Evolutionary conservation across 768 basidiomycete species (phyloP).

Genomic region (Leccinellum albellum): DNA sequence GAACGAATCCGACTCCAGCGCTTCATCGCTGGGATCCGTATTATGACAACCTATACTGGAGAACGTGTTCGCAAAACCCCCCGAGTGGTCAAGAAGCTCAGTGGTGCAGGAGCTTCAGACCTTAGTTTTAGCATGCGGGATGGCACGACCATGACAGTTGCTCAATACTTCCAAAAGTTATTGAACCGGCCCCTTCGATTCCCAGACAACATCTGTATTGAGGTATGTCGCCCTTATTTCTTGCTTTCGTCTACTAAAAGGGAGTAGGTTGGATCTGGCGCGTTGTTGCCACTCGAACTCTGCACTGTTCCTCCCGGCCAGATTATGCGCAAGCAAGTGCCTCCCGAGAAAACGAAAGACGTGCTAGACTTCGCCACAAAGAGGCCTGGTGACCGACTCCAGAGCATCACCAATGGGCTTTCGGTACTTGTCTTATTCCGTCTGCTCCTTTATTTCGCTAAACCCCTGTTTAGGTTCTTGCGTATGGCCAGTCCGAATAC

Average conservation of each 20-base stretch:
- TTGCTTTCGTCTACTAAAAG: constrained; percentile 19
- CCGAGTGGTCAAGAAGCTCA: constrained; percentile 62
- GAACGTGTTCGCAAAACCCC: constrained; percentile 39
- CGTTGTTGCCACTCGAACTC: constrained; percentile 63
- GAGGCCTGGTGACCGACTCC: constrained; percentile 54
- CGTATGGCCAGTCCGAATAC: constrained; percentile 73
- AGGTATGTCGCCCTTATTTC: constrained; percentile 42
- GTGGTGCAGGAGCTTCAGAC: constrained; percentile 47
- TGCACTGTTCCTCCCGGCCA: constrained; percentile 64
- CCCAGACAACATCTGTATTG: constrained; percentile 65
- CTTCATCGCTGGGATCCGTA: constrained; percentile 51
- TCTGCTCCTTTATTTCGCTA: neutral
- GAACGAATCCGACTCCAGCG: constrained; percentile 51
- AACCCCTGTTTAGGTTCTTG: constrained; percentile 43
- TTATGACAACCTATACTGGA: constrained; percentile 41
- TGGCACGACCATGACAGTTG: constrained; percentile 54
- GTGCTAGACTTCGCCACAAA: constrained; percentile 68
- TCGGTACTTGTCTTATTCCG: constrained; percentile 33
- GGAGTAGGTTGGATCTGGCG: constrained; percentile 54
- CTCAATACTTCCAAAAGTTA: constrained; percentile 54
- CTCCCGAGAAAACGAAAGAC: constrained; percentile 58
- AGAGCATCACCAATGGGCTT: constrained; percentile 51
- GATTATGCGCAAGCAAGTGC: constrained; percentile 68
- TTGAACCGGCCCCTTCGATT: constrained; percentile 52
- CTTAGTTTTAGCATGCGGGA: constrained; percentile 56